Evolutionary conservation across 345 rosid genomes (phyloP).

Genomic region (Limnanthes douglasii): DNA sequence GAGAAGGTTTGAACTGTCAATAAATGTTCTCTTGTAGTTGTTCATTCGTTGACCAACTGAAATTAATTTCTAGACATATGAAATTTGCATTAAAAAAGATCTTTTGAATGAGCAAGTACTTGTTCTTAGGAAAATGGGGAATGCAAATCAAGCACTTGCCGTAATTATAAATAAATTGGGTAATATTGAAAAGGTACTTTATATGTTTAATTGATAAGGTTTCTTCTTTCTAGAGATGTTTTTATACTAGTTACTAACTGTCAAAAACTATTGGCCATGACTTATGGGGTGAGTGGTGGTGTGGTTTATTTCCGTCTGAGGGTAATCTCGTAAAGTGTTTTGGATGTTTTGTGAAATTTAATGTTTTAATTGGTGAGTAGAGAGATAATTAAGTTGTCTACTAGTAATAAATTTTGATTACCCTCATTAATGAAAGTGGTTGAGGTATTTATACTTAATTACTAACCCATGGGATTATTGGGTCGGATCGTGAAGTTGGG

Average conservation of each 20-base stretch:
- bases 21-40: conserved; percentile 3
- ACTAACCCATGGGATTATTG: no score
- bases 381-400: no score
- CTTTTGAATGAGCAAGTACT: conserved; percentile 91
- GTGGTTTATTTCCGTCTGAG: no score
- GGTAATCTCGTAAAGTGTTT: no score
- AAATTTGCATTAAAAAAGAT: conserved; percentile 64
- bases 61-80: conserved; percentile 58
- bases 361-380: no score
- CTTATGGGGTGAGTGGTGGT: conserved; percentile 3
- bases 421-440: no score
- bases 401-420: no score
- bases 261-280: no score
- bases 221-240: not conserved
- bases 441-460: no score
- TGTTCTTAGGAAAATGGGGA: conserved; percentile 97
- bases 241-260: no score
- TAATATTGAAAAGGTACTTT: conserved; percentile 84
- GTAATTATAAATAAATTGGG: conserved; percentile 84
- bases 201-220: not conserved
- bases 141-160: conserved; percentile 75
- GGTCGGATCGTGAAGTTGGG: no score
- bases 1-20: conserved; percentile 64
- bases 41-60: conserved; percentile 11
- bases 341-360: no score